Evolutionary conservation across 2,329 filamentous ascomycete genomes (phyloP), one percentile per base, ranked within the genome.

Genomic region (Ciborinia camelliae): DNA sequence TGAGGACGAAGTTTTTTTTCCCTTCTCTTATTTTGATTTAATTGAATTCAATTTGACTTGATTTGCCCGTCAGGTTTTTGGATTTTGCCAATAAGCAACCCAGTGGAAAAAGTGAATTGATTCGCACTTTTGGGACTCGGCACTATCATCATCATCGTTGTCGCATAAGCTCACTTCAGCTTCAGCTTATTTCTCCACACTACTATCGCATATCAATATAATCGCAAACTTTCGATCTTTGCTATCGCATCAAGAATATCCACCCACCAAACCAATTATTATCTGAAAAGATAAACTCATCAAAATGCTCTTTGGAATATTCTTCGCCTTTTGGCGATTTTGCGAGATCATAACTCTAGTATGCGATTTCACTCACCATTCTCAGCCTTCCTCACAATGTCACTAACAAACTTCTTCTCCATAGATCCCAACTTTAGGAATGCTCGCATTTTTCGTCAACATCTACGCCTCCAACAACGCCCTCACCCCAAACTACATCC

Each of bases 371-470:
- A 30, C 30, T 59, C n/a, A 30, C 32, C 23, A 15, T 52, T 35
- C 48, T n/a, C 20, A 18, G 15, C 7, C 57, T 45, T 26, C 28
- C 60, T 57, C 15, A 47, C 28, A 26, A 12, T 26, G 23, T n/a
- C n/a, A 53, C 66, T 65, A 54, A 67, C 60, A n/a, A n/a, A n/a
- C 35, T 20, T 15, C 18, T 3, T 28, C 23, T 39, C 37, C 37
- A 45, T 69, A 89, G 86, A 87, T 88, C 74, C 86, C 86, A 51
- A 82, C 79, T 30, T 81, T 89, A 76, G 86, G 86, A 77, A 88
- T 89, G 83, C 82, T 88, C 62, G 81, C 84, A 71, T 89, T 82
- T 79, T 89, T 89, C 74, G 83, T 89, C 69, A 76, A 88, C 76
- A 80, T 81, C 69, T 88, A 84, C 76, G 80, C 83, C 71, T 73